phyloP scores from a whole-genome alignment of 2,329 filamentous ascomycete species.

The Penicillium polonicum region DNA sequence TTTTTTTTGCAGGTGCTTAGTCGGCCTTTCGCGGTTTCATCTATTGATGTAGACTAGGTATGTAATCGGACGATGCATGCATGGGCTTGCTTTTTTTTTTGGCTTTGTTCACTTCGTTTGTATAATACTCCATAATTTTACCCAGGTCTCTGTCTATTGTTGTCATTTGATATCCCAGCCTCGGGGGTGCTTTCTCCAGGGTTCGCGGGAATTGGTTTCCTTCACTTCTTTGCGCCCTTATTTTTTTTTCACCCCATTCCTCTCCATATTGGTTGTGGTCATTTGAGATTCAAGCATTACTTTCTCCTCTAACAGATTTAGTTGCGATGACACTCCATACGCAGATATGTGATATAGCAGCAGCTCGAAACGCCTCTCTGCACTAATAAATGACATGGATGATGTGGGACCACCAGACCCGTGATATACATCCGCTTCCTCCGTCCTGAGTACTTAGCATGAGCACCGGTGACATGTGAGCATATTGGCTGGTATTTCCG shows the following conservation, averaged over 20 bases:
- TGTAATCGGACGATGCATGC: not conserved
- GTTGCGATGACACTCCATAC: not conserved
- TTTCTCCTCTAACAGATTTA: not conserved
- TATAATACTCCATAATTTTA: too few relatives aligned
- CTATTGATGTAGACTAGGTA: slow-evolving; percentile 5
- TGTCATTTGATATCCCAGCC: not conserved
- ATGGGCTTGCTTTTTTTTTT: slow-evolving; percentile 2
- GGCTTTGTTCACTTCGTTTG: not conserved
- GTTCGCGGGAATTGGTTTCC: too few relatives aligned
- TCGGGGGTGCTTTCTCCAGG: not conserved
- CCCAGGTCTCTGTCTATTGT: not conserved
- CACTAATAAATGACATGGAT: not conserved
- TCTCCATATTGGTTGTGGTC: too few relatives aligned
- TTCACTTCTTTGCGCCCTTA: not conserved
- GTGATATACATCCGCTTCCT: not conserved
- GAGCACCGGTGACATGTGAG: not conserved
- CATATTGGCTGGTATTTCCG: not conserved
- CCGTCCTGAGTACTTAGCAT: not conserved
- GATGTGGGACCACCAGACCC: not conserved
- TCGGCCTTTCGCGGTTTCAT: not conserved
- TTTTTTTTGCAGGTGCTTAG: not conserved
- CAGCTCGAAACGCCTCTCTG: not conserved
- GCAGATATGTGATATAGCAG: not conserved
- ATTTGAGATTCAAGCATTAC: not conserved
- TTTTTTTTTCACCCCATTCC: too few relatives aligned